Evolutionary conservation across 1,284 basidiomycete genomes (phyloP), one percentile per base, ranked within the genome.

Genomic region (Apiotrichum montevideense): DNA sequence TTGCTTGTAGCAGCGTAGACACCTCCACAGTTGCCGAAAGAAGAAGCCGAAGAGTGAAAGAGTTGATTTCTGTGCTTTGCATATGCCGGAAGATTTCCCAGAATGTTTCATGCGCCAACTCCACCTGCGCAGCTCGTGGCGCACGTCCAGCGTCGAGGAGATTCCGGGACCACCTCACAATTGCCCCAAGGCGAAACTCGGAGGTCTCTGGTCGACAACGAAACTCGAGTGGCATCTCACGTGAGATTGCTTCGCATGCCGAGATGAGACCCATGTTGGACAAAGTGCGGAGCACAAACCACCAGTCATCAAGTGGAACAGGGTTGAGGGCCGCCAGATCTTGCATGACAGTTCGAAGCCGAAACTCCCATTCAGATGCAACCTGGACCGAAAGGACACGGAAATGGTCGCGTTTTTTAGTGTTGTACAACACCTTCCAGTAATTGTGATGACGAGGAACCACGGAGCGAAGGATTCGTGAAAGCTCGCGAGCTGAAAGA

Each of bases 31-130:
- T 56, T 3, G 58, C 33, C 3, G 54, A 42, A 1, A 60, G 46
- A 10, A 63, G 58, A 11, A 60, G 40, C 5, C 54, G 53, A 35
- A 58, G 48, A 4, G 62, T 55, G 41, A 58, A 56, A 1, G 43
- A 29, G 33, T 47, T 15, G 34, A 54, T 35, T 4, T 58, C 21
- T 13, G 35, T 21, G 21, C 39, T 29, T n/a, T 57, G 52, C 43
- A 63, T 52, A 5, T 21, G 35, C 8, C 44, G 46, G 54, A 58
- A 63, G 5, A 55, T 44, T 15, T 63, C 54, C 58, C 58, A 59
- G 46, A 63, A 60, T 7, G 58, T 35, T 4, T 47, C 35, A 40
- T 57, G 43, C 0, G 58, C 58, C 32, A 47, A 14, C 21, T 60
- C 37, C 29, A 58, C 43, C 9, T 58, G 40, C n/a, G 15, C 40